Percentiles rank a stretch among this genome's conserved stretches.
These are phyloP conservation scores for Didymella sp. DNA, from an alignment of 2,329 filamentous ascomycete species.

Conservation along the genomic window DNA sequence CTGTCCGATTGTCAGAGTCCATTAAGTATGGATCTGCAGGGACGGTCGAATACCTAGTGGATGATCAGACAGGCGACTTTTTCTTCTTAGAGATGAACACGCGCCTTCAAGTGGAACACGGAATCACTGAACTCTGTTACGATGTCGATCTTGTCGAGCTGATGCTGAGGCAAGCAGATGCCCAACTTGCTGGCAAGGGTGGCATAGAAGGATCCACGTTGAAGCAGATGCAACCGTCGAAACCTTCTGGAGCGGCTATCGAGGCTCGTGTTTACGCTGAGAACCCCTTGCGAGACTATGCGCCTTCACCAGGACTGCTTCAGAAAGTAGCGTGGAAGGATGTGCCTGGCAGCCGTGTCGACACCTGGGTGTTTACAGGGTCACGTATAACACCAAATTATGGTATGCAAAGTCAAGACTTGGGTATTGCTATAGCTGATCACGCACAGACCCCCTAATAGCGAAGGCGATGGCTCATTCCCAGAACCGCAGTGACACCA, in stretches of 20 bases:
- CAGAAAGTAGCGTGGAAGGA: conserved; percentile 65
- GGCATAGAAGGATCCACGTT: conserved; percentile 55
- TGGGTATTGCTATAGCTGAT: neutral
- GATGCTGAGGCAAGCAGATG: conserved; percentile 64
- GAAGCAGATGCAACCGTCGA: conserved; percentile 51
- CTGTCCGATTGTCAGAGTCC: conserved; percentile 68
- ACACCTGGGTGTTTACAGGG: conserved; percentile 69
- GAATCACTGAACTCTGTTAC: conserved; percentile 65
- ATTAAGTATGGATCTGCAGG: conserved; percentile 81
- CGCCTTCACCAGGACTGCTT: conserved; percentile 65
- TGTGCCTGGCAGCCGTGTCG: conserved; percentile 60
- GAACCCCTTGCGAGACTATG: conserved; percentile 65
- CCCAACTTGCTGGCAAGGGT: conserved; percentile 54
- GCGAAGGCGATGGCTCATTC: conserved; percentile 66
- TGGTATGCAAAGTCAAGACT: conserved; percentile 44
- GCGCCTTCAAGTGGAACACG: conserved; percentile 65
- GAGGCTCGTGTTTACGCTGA: conserved; percentile 65
- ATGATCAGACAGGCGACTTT: conserved; percentile 80
- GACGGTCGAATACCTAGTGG: conserved; percentile 89
- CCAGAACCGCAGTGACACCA: conserved; percentile 51
- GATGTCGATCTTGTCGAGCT: conserved; percentile 62
- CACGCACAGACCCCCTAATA: conserved; percentile 58
- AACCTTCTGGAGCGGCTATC: conserved; percentile 58
- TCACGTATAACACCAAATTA: conserved; percentile 65
- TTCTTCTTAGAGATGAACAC: conserved; percentile 71